Percentiles rank a stretch among this genome's conserved stretches.
Evolutionary conservation across 495 filamentous ascomycete genomes (phyloP).

Genomic region (Podospora fimiseda): DNA sequence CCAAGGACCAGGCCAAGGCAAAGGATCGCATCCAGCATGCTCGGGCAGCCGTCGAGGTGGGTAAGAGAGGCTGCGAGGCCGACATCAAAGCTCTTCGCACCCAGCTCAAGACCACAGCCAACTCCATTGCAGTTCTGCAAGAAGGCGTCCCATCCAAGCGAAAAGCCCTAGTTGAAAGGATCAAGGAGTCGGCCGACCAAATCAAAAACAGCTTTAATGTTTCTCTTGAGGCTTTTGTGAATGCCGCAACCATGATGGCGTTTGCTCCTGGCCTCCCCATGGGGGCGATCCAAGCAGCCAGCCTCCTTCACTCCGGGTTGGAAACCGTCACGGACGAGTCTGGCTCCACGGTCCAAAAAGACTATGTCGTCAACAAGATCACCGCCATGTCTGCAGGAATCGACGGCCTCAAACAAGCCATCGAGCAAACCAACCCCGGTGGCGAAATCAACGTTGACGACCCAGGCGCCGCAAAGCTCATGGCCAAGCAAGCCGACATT

Average conservation of each 20-base stretch:
- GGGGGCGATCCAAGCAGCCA: background rate
- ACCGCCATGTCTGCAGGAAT: background rate
- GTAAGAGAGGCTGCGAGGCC: background rate
- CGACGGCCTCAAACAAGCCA: background rate
- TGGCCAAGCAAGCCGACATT: background rate
- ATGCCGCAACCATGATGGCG: background rate
- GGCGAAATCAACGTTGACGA: background rate
- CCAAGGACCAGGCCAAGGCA: background rate
- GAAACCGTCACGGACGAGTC: background rate
- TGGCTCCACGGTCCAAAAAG: background rate
- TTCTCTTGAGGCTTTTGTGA: background rate
- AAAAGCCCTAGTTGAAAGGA: background rate
- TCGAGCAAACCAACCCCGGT: background rate
- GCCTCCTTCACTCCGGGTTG: background rate
- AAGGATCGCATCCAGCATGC: background rate
- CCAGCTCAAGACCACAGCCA: background rate
- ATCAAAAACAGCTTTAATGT: background rate
- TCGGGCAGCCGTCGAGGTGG: background rate
- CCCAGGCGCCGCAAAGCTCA: background rate
- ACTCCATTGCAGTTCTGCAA: background rate
- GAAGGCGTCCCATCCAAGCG: background rate
- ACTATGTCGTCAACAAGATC: background rate
- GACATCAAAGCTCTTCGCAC: background rate
- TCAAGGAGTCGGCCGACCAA: background rate
- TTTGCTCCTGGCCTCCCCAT: background rate